Evolutionary conservation across 129 eudicot genomes (phyloP).

Genomic region (Ambrosia trifida): DNA sequence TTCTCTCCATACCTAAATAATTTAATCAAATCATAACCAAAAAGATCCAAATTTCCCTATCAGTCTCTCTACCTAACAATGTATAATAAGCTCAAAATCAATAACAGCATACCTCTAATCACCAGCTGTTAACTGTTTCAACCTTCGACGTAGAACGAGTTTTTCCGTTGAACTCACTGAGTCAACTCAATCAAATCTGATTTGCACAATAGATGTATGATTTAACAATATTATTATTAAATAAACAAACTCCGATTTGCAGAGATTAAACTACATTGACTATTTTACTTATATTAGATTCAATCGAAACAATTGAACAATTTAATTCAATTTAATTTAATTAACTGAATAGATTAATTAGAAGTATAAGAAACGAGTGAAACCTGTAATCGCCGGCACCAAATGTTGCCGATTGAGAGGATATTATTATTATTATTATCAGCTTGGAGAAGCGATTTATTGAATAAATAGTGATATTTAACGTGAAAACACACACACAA

Average conservation of each 20-base stretch:
- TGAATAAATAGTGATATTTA: conserved; percentile 22
- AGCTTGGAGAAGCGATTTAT: conserved; percentile 24
- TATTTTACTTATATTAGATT: background rate
- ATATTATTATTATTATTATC: background rate
- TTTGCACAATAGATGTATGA: conserved; percentile 22
- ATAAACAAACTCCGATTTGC: conserved; percentile 13
- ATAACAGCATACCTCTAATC: conserved; percentile 17
- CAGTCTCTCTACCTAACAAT: conserved; percentile 14
- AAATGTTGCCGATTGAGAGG: conserved; percentile 28
- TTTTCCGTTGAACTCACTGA: conserved; percentile 26
- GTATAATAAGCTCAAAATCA: conserved; percentile 8
- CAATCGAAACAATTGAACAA: background rate
- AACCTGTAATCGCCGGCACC: conserved; percentile 45
- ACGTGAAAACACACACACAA: conserved; percentile 29
- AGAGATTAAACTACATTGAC: conserved; percentile 29
- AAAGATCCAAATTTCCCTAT: conserved; percentile 17
- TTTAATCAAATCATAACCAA: conserved; percentile 10
- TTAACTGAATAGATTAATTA: conserved; percentile 2
- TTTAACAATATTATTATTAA: conserved; percentile 10
- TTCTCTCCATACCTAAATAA: conserved; percentile 50
- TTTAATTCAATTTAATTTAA: background rate
- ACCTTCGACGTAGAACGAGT: conserved; percentile 16
- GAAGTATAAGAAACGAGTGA: conserved; percentile 13
- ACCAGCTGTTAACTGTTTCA: conserved; percentile 1
- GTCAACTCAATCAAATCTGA: conserved; percentile 45